Evolutionary conservation across 371 early-diverging fungal genomes (phyloP).

Genomic region (Mucor ambiguus): DNA sequence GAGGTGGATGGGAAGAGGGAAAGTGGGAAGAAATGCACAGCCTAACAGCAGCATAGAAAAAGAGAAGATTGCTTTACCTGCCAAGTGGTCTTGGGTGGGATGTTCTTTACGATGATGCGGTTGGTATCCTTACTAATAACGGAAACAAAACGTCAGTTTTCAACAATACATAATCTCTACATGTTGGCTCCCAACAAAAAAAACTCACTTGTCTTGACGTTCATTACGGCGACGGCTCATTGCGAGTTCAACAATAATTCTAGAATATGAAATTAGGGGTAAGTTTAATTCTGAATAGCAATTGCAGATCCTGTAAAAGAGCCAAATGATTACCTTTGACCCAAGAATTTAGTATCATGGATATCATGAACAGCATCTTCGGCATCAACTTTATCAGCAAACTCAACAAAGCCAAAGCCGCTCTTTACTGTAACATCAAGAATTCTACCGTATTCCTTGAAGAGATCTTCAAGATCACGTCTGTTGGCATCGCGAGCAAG

Average conservation of each 20-base stretch:
- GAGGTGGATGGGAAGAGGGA: slow-evolving; percentile 1
- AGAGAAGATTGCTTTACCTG: slow-evolving; percentile 62
- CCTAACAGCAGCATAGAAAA: slow-evolving; percentile 26
- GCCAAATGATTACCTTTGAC: slow-evolving; percentile 53
- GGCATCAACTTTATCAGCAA: slow-evolving; percentile 63
- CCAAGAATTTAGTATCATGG: slow-evolving; percentile 64
- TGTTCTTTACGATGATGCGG: slow-evolving; percentile 66
- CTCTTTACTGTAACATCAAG: slow-evolving; percentile 66
- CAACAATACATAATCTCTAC: background rate
- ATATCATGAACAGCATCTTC: slow-evolving; percentile 69
- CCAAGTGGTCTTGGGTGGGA: slow-evolving; percentile 72
- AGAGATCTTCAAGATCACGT: slow-evolving; percentile 65
- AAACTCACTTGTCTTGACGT: slow-evolving; percentile 26
- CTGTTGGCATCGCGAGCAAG: slow-evolving; percentile 63
- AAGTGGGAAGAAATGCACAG: slow-evolving; percentile 15
- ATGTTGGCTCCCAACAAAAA: slow-evolving; percentile 2
- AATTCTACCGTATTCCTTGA: slow-evolving; percentile 62
- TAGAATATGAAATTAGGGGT: slow-evolving; percentile 16
- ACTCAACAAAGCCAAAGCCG: slow-evolving; percentile 76
- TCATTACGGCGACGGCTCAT: slow-evolving; percentile 53
- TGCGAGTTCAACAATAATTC: slow-evolving; percentile 69
- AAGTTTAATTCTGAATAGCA: background rate
- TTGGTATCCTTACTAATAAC: slow-evolving; percentile 44
- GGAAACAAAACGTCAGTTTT: background rate
- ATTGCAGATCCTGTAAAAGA: slow-evolving; percentile 19